Evolutionary conservation across 495 filamentous ascomycete species (phyloP).

Genomic region (Polyplosphaeria fusca): DNA sequence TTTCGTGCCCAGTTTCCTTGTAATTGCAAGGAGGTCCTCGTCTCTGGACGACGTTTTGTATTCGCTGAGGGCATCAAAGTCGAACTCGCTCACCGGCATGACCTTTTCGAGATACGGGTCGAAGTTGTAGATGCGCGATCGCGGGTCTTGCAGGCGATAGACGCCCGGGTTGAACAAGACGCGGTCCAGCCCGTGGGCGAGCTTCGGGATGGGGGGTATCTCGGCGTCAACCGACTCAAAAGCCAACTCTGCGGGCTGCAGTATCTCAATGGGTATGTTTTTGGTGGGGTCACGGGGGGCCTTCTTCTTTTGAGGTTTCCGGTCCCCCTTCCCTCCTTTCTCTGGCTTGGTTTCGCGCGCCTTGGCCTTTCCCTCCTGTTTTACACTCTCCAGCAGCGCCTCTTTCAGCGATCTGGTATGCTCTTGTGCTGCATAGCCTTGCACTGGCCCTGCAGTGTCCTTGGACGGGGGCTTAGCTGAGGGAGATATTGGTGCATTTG

Average conservation of each 20-base stretch:
- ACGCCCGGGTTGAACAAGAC: slow-evolving; percentile 95
- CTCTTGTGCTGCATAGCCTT: too few relatives aligned
- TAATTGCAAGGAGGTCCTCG: slow-evolving; percentile 60
- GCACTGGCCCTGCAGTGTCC: too few relatives aligned
- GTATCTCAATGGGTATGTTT: slow-evolving; percentile 10
- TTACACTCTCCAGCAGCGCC: too few relatives aligned
- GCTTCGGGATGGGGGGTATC: slow-evolving; percentile 60
- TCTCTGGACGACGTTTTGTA: slow-evolving; percentile 92
- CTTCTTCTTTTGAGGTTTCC: too few relatives aligned
- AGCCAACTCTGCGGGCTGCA: slow-evolving; percentile 17
- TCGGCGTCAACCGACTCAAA: slow-evolving; percentile 50
- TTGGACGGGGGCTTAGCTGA: too few relatives aligned
- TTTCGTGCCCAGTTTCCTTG: slow-evolving; percentile 64
- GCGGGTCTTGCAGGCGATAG: slow-evolving; percentile 84
- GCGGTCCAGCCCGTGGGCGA: slow-evolving; percentile 79
- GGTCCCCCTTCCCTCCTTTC: too few relatives aligned
- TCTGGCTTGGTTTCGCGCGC: too few relatives aligned
- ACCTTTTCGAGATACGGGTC: slow-evolving; percentile 88
- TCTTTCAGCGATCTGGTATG: too few relatives aligned
- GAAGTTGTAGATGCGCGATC: slow-evolving; percentile 89
- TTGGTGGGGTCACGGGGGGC: too few relatives aligned
- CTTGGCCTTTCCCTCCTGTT: too few relatives aligned
- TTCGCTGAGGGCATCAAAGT: slow-evolving; percentile 76
- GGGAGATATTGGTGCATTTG: too few relatives aligned
- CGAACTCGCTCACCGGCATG: slow-evolving; percentile 88